A percentile compares a stretch with the other conserved stretches of the same genome.
Conservation (phyloP, 306 rosid genomes). For the Trifolium subterraneum region DNA sequence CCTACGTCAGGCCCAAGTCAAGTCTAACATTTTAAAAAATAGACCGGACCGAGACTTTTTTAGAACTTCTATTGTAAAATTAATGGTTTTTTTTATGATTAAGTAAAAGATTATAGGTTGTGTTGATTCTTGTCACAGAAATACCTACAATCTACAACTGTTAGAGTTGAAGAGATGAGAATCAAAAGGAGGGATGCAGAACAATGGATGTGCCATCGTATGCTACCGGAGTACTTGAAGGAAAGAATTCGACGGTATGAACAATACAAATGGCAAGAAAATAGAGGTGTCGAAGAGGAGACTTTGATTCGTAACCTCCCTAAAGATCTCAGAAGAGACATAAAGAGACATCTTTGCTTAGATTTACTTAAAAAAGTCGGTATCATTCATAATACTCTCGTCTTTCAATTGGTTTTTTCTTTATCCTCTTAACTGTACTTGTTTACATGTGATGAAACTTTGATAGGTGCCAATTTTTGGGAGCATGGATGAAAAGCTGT, state of each 20-base stretch:
- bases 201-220: slow-evolving; percentile 93
- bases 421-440: background rate
- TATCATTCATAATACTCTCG: slow-evolving; percentile 17
- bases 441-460: background rate
- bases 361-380: slow-evolving; percentile 67
- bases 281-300: slow-evolving; percentile 87
- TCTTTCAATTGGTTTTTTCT: background rate
- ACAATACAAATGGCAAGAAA: slow-evolving; percentile 94
- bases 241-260: slow-evolving; percentile 76
- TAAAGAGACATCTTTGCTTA: slow-evolving; percentile 85
- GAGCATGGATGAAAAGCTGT: slow-evolving; percentile 67
- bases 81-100: background rate
- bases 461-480: slow-evolving; percentile 77
- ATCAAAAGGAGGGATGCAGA: slow-evolving; percentile 76
- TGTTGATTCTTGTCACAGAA: slow-evolving; percentile 54
- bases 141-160: slow-evolving; percentile 81
- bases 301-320: slow-evolving; percentile 72
- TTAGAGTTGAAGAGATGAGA: slow-evolving; percentile 91
- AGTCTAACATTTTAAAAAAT: background rate
- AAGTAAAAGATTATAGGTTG: slow-evolving; percentile 1
- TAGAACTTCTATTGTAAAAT: background rate
- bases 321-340: slow-evolving; percentile 86
- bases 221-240: slow-evolving; percentile 73
- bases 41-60: background rate
- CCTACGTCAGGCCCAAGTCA: background rate